A percentile compares a stretch with the other conserved stretches of the same genome.
Conservation (phyloP, 257 asterid genomes). For the Petrea volubilis region DNA sequence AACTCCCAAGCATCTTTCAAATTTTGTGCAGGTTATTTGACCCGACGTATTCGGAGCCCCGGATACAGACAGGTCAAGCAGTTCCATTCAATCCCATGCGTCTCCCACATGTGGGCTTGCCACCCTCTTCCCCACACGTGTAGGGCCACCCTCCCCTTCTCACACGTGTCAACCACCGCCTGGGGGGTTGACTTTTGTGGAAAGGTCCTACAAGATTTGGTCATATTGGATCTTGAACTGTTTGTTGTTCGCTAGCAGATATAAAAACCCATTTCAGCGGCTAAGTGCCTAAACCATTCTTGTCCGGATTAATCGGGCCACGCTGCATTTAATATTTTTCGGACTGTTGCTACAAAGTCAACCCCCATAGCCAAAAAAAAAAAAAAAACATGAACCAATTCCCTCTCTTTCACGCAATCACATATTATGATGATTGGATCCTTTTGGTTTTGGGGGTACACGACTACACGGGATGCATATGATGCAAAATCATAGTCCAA, state of each 20-base stretch:
- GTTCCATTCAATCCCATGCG: constrained; percentile 27
- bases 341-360: constrained; percentile 51
- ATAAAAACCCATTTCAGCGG: constrained; percentile 28
- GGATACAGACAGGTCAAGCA: constrained; percentile 29
- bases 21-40: not conserved
- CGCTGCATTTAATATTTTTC: constrained; percentile 30
- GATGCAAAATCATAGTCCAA: no score
- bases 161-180: constrained; percentile 21
- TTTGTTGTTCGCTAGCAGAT: constrained; percentile 30
- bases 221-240: constrained; percentile 30
- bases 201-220: constrained; percentile 46
- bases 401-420: constrained; percentile 39
- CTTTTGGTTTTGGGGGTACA: not conserved
- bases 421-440: not conserved
- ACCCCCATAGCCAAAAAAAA: constrained; percentile 29
- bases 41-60: not conserved
- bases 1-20: no score
- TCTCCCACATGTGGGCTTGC: constrained; percentile 30
- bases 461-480: constrained; percentile 7
- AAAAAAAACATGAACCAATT: constrained; percentile 3
- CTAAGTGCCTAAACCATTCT: constrained; percentile 54
- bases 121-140: constrained; percentile 16
- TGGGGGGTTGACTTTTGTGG: constrained; percentile 55
- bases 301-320: constrained; percentile 33
- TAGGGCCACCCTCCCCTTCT: constrained; percentile 19